Evolutionary conservation across 2,329 filamentous ascomycete species (phyloP).

Genomic region (Capronia coronata): DNA sequence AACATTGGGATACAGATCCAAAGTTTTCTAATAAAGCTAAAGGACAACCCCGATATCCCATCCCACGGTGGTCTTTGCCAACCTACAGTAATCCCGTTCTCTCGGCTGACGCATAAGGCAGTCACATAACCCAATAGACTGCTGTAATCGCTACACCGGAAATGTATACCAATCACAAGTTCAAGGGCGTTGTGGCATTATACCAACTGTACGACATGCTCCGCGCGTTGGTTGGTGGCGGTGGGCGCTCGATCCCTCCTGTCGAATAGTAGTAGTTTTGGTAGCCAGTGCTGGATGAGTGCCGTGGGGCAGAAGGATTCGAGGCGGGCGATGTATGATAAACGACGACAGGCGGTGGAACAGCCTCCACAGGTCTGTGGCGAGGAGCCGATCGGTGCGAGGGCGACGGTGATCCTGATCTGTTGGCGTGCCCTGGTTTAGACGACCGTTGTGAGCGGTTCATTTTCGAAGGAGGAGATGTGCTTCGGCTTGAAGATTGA

Average conservation of each 20-base stretch:
- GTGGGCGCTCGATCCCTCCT: neutral
- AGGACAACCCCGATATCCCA: too few relatives aligned
- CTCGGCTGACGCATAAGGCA: too few relatives aligned
- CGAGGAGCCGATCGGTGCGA: neutral
- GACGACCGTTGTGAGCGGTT: neutral
- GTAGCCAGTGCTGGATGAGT: too few relatives aligned
- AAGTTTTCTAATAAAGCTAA: too few relatives aligned
- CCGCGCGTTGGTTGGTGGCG: conserved; percentile 5
- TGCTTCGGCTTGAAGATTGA: neutral
- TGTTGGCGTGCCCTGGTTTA: neutral
- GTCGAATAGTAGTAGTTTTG: conserved; percentile 2
- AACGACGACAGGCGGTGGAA: conserved; percentile 1
- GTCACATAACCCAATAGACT: neutral
- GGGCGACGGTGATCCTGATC: conserved; percentile 1
- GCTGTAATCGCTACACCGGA: neutral
- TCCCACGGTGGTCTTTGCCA: too few relatives aligned
- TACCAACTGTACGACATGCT: conserved; percentile 24
- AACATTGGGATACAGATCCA: too few relatives aligned
- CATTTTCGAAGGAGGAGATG: neutral
- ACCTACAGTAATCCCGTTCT: too few relatives aligned
- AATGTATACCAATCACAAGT: conserved; percentile 5
- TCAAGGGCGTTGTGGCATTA: conserved; percentile 24
- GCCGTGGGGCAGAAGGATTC: neutral
- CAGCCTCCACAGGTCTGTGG: conserved; percentile 7
- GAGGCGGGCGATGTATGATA: neutral